Evolutionary conservation across 2,329 filamentous ascomycete species (phyloP).

Genomic region (Grosmannia penicillata): DNA sequence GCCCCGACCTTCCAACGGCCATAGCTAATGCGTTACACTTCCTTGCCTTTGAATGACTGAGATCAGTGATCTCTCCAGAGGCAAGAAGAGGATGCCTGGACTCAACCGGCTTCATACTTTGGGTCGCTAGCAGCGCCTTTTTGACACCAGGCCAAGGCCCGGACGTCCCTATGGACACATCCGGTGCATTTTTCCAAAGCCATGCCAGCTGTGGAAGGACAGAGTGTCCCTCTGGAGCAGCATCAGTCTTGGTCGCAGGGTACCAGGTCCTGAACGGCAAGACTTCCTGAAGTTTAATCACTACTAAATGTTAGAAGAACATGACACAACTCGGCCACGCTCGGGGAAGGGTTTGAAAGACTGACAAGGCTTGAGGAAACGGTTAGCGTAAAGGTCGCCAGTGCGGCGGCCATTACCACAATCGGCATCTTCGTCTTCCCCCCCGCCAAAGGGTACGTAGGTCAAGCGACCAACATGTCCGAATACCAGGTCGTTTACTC

Average conservation of each 20-base stretch:
- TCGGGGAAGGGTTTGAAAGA: too few species aligned
- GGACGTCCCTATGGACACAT: conserved; percentile 25
- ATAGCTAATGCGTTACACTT: conserved; percentile 27
- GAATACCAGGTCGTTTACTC: conserved; percentile 30
- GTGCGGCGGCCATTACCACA: neutral
- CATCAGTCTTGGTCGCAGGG: conserved; percentile 8
- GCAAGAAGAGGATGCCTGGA: conserved; percentile 28
- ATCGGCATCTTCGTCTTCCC: conserved; percentile 10
- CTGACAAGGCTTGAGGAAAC: conserved; percentile 12
- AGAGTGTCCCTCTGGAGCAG: neutral
- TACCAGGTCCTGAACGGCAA: conserved; percentile 15
- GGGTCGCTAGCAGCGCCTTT: conserved; percentile 18
- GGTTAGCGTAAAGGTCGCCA: conserved; percentile 7
- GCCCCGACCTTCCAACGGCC: conserved; percentile 40
- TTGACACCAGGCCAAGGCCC: conserved; percentile 17
- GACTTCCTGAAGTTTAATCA: conserved; percentile 14
- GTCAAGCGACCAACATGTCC: conserved; percentile 36
- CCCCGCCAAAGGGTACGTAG: conserved; percentile 26
- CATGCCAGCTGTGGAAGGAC: conserved; percentile 26
- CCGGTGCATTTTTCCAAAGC: conserved; percentile 35
- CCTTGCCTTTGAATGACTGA: conserved; percentile 13
- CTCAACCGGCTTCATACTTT: conserved; percentile 4
- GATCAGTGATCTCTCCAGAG: conserved; percentile 37
- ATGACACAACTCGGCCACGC: neutral
- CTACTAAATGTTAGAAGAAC: neutral